Base-by-base conservation (phyloP, 108 stramenopile species). In the Fistulifera solaris region DNA sequence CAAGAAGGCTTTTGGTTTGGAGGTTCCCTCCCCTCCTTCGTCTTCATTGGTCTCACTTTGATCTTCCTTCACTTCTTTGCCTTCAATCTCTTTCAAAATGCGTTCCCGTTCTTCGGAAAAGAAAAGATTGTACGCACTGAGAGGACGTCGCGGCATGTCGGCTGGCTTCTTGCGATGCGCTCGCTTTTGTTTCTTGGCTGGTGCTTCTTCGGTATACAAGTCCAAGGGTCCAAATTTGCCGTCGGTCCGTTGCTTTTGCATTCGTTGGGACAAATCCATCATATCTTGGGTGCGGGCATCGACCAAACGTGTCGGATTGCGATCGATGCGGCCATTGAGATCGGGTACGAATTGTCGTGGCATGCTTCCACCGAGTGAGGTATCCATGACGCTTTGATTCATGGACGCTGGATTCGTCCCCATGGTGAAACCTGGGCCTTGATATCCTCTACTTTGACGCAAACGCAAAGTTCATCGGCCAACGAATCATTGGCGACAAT, bases 81-180 rank as follows among this genome's bases (percentile, higher is more conserved):
- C 63, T 14, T 70, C 70, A 31, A 73, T 67, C 39, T 78, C 77
- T 42, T 63, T 62, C 40, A 80, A 65, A 52, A 80, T 80, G 11
- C 74, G 57, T 39, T 76, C 75, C 14, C 79, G 63, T 40, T 80
- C 79, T 38, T 71, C 74, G 0, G 71, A 75, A 50, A 80, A 80
- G 69, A 80, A 80, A 1, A 80, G 67, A 55, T 80, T 80, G 57
- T 80, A 80, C 8, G 79, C 79, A 42, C 62, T 65, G 18, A 80
- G 55, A 12, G 79, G 75, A 42, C 75, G 63, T 13, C 79, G 58
- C 3, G 77, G 77, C 66, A 68, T 75, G 47, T 78, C 73, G n/a
- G 62, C 43, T 15, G 77, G 77, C 40, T 71, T 67, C 65, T 72
- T 72, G 58, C 67, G 67, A 51, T 67, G 72, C 8, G 45, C 21